Evolutionary conservation across 2,329 filamentous ascomycete species (phyloP).

Genomic region (Exophiala calicioides): DNA sequence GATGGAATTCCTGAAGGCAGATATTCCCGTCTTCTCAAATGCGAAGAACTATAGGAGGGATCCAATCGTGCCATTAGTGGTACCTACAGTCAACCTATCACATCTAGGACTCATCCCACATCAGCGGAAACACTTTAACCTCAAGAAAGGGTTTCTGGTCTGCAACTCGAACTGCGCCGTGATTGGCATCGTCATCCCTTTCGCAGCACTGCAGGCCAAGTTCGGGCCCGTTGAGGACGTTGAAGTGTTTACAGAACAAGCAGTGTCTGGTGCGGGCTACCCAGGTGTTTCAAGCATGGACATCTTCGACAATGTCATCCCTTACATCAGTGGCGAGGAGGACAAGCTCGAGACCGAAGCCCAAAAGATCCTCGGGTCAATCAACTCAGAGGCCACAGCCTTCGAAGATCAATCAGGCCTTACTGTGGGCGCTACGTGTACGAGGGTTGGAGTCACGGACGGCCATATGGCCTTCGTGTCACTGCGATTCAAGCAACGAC

Average conservation of each 20-base stretch:
- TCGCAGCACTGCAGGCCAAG: constrained; percentile 80
- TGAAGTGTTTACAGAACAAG: constrained; percentile 91
- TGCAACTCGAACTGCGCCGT: constrained; percentile 99
- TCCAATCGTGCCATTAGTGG: constrained; percentile 86
- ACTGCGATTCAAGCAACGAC: constrained; percentile 74
- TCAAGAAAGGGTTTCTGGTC: constrained; percentile 86
- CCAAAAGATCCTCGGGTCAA: constrained; percentile 82
- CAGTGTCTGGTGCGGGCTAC: constrained; percentile 82
- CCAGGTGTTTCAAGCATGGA: constrained; percentile 82
- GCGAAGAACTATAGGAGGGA: constrained; percentile 95
- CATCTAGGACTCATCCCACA: constrained; percentile 89
- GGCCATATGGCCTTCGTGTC: constrained; percentile 96
- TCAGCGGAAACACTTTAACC: constrained; percentile 70
- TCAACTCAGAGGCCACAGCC: constrained; percentile 70
- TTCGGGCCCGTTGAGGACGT: constrained; percentile 78
- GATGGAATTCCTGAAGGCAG: constrained; percentile 83
- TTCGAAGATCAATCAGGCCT: constrained; percentile 75
- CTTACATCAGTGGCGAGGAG: constrained; percentile 90
- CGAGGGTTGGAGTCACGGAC: constrained; percentile 90
- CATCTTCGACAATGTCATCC: constrained; percentile 92
- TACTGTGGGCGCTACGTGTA: constrained; percentile 83
- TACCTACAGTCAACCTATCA: constrained; percentile 88
- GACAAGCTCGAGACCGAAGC: constrained; percentile 95
- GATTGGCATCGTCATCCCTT: constrained; percentile 92
- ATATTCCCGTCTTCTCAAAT: constrained; percentile 93